These are phyloP conservation scores for Abortiporus biennis DNA, from an alignment of 1,284 basidiomycete species.

Conservation along the genomic window DNA sequence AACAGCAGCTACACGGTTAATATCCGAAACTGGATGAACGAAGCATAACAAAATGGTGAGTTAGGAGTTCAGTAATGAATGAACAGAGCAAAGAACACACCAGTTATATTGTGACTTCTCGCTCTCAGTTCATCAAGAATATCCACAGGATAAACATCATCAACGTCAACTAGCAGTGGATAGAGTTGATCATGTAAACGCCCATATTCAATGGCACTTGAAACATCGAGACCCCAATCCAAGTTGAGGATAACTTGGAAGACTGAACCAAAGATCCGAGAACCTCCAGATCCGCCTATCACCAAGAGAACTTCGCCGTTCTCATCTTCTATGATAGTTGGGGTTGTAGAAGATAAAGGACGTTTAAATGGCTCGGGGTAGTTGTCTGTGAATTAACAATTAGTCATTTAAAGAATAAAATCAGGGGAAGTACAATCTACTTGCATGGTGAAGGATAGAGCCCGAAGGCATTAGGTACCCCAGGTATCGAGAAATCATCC, in stretches of 20 bases:
- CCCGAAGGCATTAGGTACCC: constrained; percentile 76
- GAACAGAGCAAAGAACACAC: constrained; percentile 30
- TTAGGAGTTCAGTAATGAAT: constrained; percentile 6
- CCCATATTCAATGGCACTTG: constrained; percentile 77
- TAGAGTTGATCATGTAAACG: constrained; percentile 92
- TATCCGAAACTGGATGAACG: constrained; percentile 31
- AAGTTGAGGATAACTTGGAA: constrained; percentile 80
- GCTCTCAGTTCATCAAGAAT: constrained; percentile 49
- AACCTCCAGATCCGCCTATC: constrained; percentile 85
- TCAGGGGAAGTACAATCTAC: constrained; percentile 21
- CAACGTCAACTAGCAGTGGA: constrained; percentile 60
- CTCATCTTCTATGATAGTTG: constrained; percentile 73
- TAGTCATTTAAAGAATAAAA: background rate
- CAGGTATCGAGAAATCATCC: constrained; percentile 88
- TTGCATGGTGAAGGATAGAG: constrained; percentile 80
- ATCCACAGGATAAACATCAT: constrained; percentile 50
- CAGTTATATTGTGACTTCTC: constrained; percentile 70
- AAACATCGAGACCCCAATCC: constrained; percentile 77
- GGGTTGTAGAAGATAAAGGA: constrained; percentile 79
- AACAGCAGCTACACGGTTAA: constrained; percentile 59
- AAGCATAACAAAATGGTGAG: constrained; percentile 6
- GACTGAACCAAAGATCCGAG: constrained; percentile 77
- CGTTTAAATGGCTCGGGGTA: constrained; percentile 85
- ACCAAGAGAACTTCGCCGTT: constrained; percentile 69
- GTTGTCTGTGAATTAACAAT: constrained; percentile 53